Evolutionary conservation across 257 asterid species (phyloP), one percentile per base, ranked within the genome.

Genomic region (Nicotiana benthamiana): DNA sequence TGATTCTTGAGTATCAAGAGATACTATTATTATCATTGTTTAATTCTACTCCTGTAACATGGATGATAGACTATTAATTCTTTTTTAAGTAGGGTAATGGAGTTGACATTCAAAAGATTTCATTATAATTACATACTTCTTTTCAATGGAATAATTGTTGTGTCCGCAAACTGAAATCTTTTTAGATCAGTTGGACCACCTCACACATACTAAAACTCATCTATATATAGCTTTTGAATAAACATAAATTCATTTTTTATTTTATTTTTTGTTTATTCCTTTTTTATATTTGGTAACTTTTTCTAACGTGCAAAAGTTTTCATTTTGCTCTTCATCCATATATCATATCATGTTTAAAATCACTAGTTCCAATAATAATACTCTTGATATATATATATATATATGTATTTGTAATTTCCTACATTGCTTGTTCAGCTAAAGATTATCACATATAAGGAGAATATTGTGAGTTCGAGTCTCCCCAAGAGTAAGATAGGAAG

Each of bases 91-190:
- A 46, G 84, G 57, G 24, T 79, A 84, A 89, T 85, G 94, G 94
- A 86, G 97, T 90, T 92, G 98, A 92, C 98, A 83, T 83, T 18
- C 64, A 75, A 89, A 88, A 84, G 85, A 67, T 84, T 85, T 61
- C 76, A 80, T 66, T 79, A 76, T 83, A 84, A 83, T 82, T 36
- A 78, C 82, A 79, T 86, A 64, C 7, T 17, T 3, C 61, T 52
- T 40, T 81, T 75, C 78, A 43, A 59, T n/a, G 70, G 79, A 48
- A 79, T 34, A 74, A 63, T 63, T 77, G 57, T 76, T 60, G 27
- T 82, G 75, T 81, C 81, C 80, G 51, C 60, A 51, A 90, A 83
- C 67, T 65, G 24, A 77, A 84, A 88, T 87, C 83, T 87, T 67
- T 85, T 80, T n/a, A 67, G 75, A 67, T 67, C 75, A 36, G 18